A percentile compares a stretch with the other conserved stretches of the same genome.
Evolutionary conservation across 148 eudicot species (phyloP).

Genomic region (Camellia sinensis): DNA sequence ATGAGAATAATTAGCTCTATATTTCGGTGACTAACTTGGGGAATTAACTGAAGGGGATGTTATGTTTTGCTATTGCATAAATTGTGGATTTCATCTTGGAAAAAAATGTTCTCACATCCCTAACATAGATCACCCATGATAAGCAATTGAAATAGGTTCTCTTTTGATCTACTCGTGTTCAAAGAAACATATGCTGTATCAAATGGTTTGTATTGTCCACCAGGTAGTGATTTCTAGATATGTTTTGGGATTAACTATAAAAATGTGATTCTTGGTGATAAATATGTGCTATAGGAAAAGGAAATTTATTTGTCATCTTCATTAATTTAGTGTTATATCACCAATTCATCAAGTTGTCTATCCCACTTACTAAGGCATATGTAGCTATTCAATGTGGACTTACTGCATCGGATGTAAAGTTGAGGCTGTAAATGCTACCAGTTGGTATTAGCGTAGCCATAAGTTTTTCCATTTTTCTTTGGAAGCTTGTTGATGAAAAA

Average conservation of each 20-base stretch:
- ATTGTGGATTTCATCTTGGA: no score
- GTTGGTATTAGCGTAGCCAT: neutral
- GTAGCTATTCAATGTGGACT: neutral
- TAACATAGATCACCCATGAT: no score
- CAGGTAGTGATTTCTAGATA: neutral
- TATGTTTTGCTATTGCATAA: no score
- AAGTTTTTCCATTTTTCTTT: neutral
- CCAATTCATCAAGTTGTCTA: neutral
- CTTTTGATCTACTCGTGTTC: neutral
- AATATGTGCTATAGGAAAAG: neutral
- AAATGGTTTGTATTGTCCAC: neutral
- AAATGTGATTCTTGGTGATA: neutral
- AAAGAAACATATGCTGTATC: neutral
- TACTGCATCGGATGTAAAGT: neutral
- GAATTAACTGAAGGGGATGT: no score
- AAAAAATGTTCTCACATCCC: no score
- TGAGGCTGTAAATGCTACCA: neutral
- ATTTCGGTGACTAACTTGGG: no score
- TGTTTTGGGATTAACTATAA: neutral
- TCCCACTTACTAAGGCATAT: neutral
- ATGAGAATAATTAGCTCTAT: no score
- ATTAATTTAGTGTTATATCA: neutral
- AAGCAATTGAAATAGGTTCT: neutral
- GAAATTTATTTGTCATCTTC: neutral
- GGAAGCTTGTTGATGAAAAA: neutral